Base-by-base conservation (phyloP, 345 rosid genomes). In the Arabidopsis thaliana region DNA sequence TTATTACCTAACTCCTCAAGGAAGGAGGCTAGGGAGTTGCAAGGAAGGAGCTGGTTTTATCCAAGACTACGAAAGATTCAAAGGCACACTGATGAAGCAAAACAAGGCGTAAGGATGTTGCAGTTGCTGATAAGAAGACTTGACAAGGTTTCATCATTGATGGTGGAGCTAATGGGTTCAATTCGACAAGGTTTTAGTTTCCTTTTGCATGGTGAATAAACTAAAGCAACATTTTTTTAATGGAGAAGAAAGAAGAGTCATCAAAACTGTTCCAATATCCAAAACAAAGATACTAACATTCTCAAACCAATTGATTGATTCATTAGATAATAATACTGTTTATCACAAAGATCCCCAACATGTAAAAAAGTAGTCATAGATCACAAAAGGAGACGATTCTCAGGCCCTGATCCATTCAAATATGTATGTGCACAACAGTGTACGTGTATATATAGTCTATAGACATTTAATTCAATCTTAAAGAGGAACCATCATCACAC, bases 371-470 rank as follows among this genome's bases (percentile, higher is more conserved):
- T 32, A 37, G 37, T 28, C 44, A 67, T 14, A 32, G 69, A 45
- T 59, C 40, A 62, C 69, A 69, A 24, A 75, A 44, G 59, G 70
- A 76, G 79, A 69, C 33, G 4, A 41, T 50, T 14, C 55, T 60
- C 38, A n/a, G 50, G 22, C 13, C 13, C 1, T 55, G 45, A 69
- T 71, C 73, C 53, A 65, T 65, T 78, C 10, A 58, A 65, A 65
- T 65, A 20, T 65, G 67, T 77, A 65, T 40, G 59, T 71, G 67
- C 74, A 57, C 48, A 38, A 38, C 23, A 24, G 48, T 64, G 67
- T 49, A 71, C 53, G 45, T 34, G 53, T 57, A 53, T 77, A 57
- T 45, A 37, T 37, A 69, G 74, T 55, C 69, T 70, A 76, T 70
- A 48, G 24, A 48, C 56, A 72, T 55, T 69, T 69, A n/a, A 63